These are phyloP conservation scores for Tagetes erecta DNA, from an alignment of 129 eudicot species.

Conservation along the genomic window DNA sequence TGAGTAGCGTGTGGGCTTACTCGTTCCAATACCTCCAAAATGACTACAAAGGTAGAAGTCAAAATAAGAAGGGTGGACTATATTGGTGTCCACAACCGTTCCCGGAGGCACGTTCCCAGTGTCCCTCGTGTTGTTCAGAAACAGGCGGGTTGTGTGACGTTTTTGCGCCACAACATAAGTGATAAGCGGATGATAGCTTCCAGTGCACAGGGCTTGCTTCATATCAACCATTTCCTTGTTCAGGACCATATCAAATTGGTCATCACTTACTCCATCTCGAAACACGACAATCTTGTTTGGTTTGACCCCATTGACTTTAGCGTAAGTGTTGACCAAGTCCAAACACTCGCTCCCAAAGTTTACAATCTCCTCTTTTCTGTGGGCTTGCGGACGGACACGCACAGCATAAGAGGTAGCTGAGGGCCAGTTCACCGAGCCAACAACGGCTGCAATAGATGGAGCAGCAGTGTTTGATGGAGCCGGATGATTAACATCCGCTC, in stretches of 20 bases:
- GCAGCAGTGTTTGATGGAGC: conserved; percentile 37
- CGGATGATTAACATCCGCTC: conserved; percentile 93
- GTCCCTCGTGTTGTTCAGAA: conserved; percentile 31
- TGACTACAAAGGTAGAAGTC: conserved; percentile 81
- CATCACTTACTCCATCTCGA: conserved; percentile 92
- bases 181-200: conserved; percentile 47
- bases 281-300: conserved; percentile 66
- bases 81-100: conserved; percentile 67
- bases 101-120: conserved; percentile 67
- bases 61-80: conserved; percentile 56
- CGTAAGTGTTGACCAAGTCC: conserved; percentile 57
- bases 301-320: conserved; percentile 35
- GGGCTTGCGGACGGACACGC: conserved; percentile 55
- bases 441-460: conserved; percentile 84
- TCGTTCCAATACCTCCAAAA: conserved; percentile 72
- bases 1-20: conserved; percentile 78
- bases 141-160: conserved; percentile 73
- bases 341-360: conserved; percentile 54
- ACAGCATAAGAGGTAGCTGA: conserved; percentile 63
- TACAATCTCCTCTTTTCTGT: conserved; percentile 56
- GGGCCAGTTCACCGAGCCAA: conserved; percentile 74
- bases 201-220: conserved; percentile 38
- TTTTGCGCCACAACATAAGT: conserved; percentile 78
- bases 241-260: conserved; percentile 76
- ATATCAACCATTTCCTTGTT: conserved; percentile 57